A percentile compares a stretch with the other conserved stretches of the same genome.
Evolutionary conservation across 345 rosid genomes (phyloP).

Genomic region (Eutrema heterophyllum): DNA sequence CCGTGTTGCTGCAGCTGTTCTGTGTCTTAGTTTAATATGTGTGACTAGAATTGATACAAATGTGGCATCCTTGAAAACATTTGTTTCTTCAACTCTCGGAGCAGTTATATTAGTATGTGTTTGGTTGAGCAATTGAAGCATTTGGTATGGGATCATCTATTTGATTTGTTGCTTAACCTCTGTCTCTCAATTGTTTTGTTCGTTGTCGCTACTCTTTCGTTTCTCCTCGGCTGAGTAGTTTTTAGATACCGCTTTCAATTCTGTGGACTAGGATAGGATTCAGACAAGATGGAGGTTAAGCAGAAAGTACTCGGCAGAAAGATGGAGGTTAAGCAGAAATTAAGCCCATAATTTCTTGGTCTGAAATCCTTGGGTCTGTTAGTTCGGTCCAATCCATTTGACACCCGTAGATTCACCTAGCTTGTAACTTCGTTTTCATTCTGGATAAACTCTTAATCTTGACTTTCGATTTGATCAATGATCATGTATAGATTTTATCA

Average conservation of each 20-base stretch:
- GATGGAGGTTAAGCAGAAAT: no score
- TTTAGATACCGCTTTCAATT: background rate
- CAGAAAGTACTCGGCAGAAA: no score
- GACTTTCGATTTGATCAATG: slow-evolving; percentile 1
- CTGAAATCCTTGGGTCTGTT: background rate
- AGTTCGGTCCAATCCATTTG: background rate
- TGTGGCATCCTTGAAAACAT: slow-evolving; percentile 17
- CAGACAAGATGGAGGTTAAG: no score
- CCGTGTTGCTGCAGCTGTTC: slow-evolving; percentile 2
- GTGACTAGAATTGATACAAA: slow-evolving; percentile 15
- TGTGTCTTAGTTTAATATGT: slow-evolving; percentile 8
- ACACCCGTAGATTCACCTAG: background rate
- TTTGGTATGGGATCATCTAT: background rate
- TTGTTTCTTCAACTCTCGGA: slow-evolving; percentile 5
- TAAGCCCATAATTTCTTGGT: background rate
- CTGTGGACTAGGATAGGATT: background rate
- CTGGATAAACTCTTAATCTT: background rate
- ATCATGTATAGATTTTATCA: background rate
- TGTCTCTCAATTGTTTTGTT: no score
- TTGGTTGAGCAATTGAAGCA: background rate
- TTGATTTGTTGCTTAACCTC: background rate
- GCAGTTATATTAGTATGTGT: slow-evolving; percentile 1
- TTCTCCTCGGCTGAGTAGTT: background rate
- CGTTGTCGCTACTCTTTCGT: background rate
- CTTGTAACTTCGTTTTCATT: background rate